A percentile compares a stretch with the other conserved stretches of the same genome.
Evolutionary conservation across 2,329 filamentous ascomycete species (phyloP).

Genomic region (Epichloe sp.): DNA sequence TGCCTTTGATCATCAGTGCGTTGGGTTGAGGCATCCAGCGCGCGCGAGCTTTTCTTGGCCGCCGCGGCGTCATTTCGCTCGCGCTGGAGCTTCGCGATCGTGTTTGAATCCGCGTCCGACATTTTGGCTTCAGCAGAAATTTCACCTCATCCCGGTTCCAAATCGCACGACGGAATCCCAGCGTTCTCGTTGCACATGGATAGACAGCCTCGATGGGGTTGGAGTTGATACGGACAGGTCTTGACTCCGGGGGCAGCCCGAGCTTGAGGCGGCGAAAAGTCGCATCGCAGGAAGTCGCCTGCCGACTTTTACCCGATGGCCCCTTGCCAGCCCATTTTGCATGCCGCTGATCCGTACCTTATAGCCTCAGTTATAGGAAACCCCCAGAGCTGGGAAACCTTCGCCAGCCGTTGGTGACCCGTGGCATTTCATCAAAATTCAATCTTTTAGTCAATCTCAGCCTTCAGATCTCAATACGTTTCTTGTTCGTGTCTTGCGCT

Average conservation of each 20-base stretch:
- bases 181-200: slow-evolving; percentile 25
- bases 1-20: slow-evolving; percentile 82
- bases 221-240: slow-evolving; percentile 8
- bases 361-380: not conserved
- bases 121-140: slow-evolving; percentile 32
- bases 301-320: slow-evolving; percentile 21
- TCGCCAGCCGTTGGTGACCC: not conserved
- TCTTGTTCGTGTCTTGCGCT: too few species aligned
- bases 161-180: slow-evolving; percentile 21
- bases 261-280: slow-evolving; percentile 20
- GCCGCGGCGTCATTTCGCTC: slow-evolving; percentile 77
- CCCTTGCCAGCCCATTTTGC: not conserved
- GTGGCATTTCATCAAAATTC: too few species aligned
- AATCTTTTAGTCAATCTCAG: too few species aligned
- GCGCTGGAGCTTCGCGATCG: slow-evolving; percentile 76
- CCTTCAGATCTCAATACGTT: too few species aligned
- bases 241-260: not conserved
- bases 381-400: not conserved
- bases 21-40: slow-evolving; percentile 67
- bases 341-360: not conserved
- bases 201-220: slow-evolving; percentile 12
- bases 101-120: slow-evolving; percentile 75
- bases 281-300: not conserved
- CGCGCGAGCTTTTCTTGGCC: slow-evolving; percentile 68
- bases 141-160: slow-evolving; percentile 30